Evolutionary conservation across 2,329 filamentous ascomycete genomes (phyloP).

Genomic region (Daldinia sp.): DNA sequence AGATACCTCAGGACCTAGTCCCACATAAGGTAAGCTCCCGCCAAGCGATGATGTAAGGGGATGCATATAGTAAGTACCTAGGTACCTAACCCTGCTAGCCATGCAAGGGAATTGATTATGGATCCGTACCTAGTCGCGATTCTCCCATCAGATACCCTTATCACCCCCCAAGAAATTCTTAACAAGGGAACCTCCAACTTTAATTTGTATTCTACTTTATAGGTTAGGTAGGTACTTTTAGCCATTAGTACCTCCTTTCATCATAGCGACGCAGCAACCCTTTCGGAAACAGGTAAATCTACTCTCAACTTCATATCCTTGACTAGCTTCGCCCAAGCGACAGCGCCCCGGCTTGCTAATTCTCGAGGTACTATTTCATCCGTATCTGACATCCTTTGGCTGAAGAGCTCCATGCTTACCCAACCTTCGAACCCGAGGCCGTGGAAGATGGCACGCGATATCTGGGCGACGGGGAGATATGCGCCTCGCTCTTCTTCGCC

Average conservation of each 20-base stretch:
- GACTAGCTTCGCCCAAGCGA: slow-evolving; percentile 45
- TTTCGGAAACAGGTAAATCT: slow-evolving; percentile 27
- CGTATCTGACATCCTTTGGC: slow-evolving; percentile 63
- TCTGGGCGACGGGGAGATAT: slow-evolving; percentile 71
- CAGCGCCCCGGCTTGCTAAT: slow-evolving; percentile 44
- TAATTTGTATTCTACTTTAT: background rate
- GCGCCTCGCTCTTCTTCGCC: slow-evolving; percentile 70
- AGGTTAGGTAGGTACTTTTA: background rate
- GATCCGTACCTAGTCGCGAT: too few species aligned
- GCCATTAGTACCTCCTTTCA: background rate
- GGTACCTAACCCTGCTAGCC: too few species aligned
- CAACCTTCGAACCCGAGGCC: slow-evolving; percentile 73
- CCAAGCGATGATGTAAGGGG: background rate
- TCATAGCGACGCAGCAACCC: slow-evolving; percentile 39
- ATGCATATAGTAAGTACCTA: too few species aligned
- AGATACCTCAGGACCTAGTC: too few species aligned
- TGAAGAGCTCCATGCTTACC: slow-evolving; percentile 77
- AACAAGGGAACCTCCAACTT: background rate
- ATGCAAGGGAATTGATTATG: too few species aligned
- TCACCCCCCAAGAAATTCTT: background rate
- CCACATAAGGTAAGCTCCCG: background rate
- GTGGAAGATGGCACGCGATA: slow-evolving; percentile 68
- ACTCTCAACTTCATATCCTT: slow-evolving; percentile 43
- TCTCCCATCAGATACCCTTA: background rate
- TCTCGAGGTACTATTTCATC: slow-evolving; percentile 61